phyloP scores from a whole-genome alignment of 2,329 filamentous ascomycete genomes.

The Hypoxylon sp. region DNA sequence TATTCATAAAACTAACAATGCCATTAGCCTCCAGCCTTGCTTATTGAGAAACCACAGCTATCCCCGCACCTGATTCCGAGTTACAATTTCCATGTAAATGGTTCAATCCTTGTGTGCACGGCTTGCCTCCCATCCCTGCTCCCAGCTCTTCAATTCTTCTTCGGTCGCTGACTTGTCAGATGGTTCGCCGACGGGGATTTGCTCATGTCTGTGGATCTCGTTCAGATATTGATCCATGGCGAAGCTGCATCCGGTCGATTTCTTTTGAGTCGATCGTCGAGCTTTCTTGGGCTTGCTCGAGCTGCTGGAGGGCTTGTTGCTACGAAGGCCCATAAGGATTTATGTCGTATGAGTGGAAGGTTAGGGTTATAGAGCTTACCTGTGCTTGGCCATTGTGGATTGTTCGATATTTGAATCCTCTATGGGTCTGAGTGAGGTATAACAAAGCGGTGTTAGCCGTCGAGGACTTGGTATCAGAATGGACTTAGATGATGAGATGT shows the following conservation, averaged over 20 bases:
- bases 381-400: constrained; percentile 28
- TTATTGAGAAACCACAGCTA: too few relatives aligned
- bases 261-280: background rate
- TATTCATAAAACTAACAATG: too few relatives aligned
- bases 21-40: too few relatives aligned
- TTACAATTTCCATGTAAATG: too few relatives aligned
- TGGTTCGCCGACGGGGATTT: constrained; percentile 19
- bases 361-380: constrained; percentile 19
- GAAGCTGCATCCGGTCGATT: background rate
- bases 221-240: constrained; percentile 8
- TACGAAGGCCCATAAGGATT: constrained; percentile 13
- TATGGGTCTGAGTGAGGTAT: background rate
- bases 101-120: too few relatives aligned
- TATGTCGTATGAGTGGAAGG: background rate
- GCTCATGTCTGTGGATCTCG: constrained; percentile 23
- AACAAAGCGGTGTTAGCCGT: too few relatives aligned
- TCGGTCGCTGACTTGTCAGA: background rate
- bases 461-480: too few relatives aligned
- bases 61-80: too few relatives aligned
- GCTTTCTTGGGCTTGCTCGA: constrained; percentile 19
- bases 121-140: too few relatives aligned
- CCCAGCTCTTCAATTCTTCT: constrained; percentile 15
- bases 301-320: constrained; percentile 3
- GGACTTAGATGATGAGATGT: too few relatives aligned
- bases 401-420: background rate